Conservation (phyloP, 257 asterid genomes). For the Oldenlandia corymbosa region DNA sequence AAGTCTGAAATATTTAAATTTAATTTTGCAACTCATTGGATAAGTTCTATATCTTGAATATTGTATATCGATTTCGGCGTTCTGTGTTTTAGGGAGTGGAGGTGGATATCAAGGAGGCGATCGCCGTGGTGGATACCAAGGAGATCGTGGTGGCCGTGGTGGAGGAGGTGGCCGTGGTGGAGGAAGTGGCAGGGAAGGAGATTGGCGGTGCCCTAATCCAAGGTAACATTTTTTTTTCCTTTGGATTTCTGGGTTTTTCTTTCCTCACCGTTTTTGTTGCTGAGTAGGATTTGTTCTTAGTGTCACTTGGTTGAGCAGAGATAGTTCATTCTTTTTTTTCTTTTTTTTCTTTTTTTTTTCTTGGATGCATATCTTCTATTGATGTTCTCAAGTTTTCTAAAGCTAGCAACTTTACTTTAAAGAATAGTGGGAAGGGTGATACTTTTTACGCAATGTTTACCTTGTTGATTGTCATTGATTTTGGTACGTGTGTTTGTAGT, state of each 20-base stretch:
- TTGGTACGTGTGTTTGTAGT: slow-evolving; percentile 57
- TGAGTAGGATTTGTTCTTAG: not conserved
- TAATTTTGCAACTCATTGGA: not conserved
- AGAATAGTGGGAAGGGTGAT: not conserved
- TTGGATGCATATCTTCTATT: not conserved
- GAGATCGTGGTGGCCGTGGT: slow-evolving; percentile 63
- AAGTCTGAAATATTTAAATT: not conserved
- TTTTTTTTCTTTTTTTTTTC: too few relatives aligned
- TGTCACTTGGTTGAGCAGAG: not conserved
- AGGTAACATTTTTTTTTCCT: slow-evolving; percentile 38
- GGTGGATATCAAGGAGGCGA: slow-evolving; percentile 34
- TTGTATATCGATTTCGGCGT: not conserved
- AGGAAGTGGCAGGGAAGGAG: slow-evolving; percentile 94
- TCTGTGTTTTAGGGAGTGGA: slow-evolving; percentile 23
- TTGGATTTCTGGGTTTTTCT: not conserved
- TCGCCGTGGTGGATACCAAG: slow-evolving; percentile 56
- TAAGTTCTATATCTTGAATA: not conserved
- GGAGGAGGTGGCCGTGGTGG: slow-evolving; percentile 66
- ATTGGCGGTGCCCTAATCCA: slow-evolving; percentile 92
- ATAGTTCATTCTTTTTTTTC: not conserved
- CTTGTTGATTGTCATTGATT: slow-evolving; percentile 34
- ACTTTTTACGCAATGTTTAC: slow-evolving; percentile 18
- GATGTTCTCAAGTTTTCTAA: too few relatives aligned
- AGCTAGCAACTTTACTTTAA: not conserved
- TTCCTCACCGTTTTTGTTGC: too few relatives aligned